Conservation (phyloP, 371 early-diverging fungal species). For the Haplosporangium sp. region DNA sequence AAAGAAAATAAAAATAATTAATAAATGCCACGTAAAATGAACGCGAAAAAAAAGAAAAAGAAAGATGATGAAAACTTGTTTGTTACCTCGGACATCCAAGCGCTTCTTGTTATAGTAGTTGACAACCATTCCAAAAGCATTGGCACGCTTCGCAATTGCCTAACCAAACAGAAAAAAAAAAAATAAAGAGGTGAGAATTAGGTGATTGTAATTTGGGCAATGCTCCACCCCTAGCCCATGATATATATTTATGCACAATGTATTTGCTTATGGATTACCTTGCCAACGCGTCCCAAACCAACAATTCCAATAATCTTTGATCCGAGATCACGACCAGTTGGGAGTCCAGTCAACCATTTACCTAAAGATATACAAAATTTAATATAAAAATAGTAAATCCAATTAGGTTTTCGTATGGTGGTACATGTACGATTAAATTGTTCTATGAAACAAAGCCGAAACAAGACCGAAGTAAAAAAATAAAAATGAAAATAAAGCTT, state of each 20-base stretch:
- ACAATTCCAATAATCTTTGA: conserved; percentile 66
- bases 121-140: conserved; percentile 69
- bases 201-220: too few relatives aligned
- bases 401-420: too few relatives aligned
- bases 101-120: conserved; percentile 67
- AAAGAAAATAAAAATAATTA: too few relatives aligned
- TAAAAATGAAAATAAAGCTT: too few relatives aligned
- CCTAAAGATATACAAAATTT: conserved; percentile 31
- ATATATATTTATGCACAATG: too few relatives aligned
- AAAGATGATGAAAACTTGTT: neutral
- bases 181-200: too few relatives aligned
- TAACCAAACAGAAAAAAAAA: conserved; percentile 2
- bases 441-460: too few relatives aligned
- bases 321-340: conserved; percentile 62
- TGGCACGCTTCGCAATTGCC: conserved; percentile 69
- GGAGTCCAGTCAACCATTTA: conserved; percentile 58
- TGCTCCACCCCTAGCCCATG: too few relatives aligned
- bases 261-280: conserved; percentile 19
- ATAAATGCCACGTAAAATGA: neutral
- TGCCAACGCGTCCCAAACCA: conserved; percentile 72
- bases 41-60: neutral
- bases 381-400: too few relatives aligned
- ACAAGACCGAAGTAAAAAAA: too few relatives aligned
- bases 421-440: neutral
- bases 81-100: conserved; percentile 44